Evolutionary conservation across 2,329 filamentous ascomycete species (phyloP).

Genomic region (Thelonectria discophora): DNA sequence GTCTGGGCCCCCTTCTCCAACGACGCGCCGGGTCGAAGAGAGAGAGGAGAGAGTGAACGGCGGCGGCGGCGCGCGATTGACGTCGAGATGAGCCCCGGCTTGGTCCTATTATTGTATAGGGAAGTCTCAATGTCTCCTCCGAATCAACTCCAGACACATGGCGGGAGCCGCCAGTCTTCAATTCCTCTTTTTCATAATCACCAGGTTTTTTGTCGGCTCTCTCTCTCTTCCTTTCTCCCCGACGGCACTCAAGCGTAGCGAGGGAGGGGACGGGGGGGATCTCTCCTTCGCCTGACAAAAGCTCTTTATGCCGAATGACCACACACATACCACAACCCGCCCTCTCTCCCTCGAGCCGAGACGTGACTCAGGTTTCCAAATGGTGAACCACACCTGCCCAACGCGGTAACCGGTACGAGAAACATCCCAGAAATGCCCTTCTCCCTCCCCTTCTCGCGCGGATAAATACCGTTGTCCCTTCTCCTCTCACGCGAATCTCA

Average conservation of each 20-base stretch:
- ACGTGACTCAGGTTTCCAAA: neutral
- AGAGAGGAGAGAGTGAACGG: no score
- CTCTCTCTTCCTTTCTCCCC: no score
- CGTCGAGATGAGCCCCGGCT: neutral
- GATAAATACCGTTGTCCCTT: constrained; percentile 5
- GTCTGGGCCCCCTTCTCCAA: no score
- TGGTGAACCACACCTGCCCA: constrained; percentile 17
- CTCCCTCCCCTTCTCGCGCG: neutral
- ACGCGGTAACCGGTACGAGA: constrained; percentile 14
- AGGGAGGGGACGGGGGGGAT: neutral
- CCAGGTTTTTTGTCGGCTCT: no score
- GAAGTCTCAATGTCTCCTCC: neutral
- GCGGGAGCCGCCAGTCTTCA: constrained; percentile 4
- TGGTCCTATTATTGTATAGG: neutral
- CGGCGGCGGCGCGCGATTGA: neutral
- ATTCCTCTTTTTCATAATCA: neutral
- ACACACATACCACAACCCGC: neutral
- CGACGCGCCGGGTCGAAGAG: no score
- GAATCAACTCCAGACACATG: neutral
- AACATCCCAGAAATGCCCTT: neutral
- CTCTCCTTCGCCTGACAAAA: neutral
- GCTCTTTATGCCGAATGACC: constrained; percentile 1
- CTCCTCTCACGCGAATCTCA: constrained; percentile 14
- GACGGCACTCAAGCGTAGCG: neutral
- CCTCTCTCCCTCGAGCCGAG: no score